Base-by-base conservation (phyloP, 202 grass and related monocot species). In the Cymbopogon flexuosus region DNA sequence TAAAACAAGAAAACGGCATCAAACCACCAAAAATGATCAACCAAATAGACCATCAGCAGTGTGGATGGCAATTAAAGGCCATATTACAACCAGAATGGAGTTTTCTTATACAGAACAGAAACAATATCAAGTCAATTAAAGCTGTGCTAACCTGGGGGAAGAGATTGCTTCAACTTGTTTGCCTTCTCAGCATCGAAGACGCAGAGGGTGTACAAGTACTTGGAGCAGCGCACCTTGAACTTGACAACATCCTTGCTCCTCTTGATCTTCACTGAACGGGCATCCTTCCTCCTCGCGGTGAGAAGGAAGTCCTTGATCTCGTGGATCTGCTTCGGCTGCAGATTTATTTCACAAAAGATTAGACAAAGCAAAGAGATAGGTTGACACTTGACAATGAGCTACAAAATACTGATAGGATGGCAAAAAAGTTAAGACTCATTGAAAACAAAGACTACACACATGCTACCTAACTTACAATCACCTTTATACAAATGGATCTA, bases 291-390 rank as follows among this genome's bases (percentile, higher is more conserved):
- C 76, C 87, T 94, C 1, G 82, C 84, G 0, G 88, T 90, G 81
- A 90, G 88, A 43, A 94, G 92, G 87, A 94, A 94, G 80, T 89
- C 92, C 81, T 94, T 94, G 65, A 94, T 90, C 82, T 92, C 92
- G 39, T 84, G 81, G 62, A 94, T 94, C 79, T 94, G 84, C 92
- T 94, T 94, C 30, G 92, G 89, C 92, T 94, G 47, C 34, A 46
- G 2, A 62, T 1, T 7, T 21, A 19, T 47, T 78, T 52, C 47
- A 69, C 2, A 10, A 41, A 23, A 3, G 1, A 18, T 59, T 24
- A 57, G 8, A 36, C 10, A 73, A 13, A 33, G 2, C 5, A 49
- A 2, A 10, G 30, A 0, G 3, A 30, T 11, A 4, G 18, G 45
- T 23, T 16, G 24, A 42, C 52, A 57, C 19, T 57, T 19, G 6